Evolutionary conservation across 1,284 basidiomycete species (phyloP).

Genomic region (Xerocomus minutiporus): DNA sequence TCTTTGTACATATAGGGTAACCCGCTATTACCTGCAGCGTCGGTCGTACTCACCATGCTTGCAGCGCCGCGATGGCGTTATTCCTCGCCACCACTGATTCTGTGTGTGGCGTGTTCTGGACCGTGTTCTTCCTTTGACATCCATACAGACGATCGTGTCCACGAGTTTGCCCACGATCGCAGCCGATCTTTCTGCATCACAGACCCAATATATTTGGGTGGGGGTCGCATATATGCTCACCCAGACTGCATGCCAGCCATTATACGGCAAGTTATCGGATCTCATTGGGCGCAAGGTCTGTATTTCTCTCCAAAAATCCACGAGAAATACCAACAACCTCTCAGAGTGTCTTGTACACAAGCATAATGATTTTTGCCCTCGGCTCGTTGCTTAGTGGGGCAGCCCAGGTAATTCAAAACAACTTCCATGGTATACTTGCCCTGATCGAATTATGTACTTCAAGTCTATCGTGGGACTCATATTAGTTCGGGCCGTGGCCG

Average conservation of each 20-base stretch:
- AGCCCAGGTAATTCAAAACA: constrained; percentile 46
- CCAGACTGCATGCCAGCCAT: constrained; percentile 75
- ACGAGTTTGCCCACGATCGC: constrained; percentile 75
- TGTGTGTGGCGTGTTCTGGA: constrained; percentile 41
- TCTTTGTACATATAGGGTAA: constrained; percentile 56
- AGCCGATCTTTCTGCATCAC: constrained; percentile 57
- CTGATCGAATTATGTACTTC: constrained; percentile 15
- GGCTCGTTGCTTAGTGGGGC: constrained; percentile 70
- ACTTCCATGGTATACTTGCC: constrained; percentile 10
- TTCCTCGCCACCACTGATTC: constrained; percentile 81
- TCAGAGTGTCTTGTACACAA: constrained; percentile 61
- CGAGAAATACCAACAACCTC: constrained; percentile 5
- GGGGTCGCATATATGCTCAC: constrained; percentile 77
- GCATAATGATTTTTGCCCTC: constrained; percentile 64
- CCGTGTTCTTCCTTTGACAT: constrained; percentile 16
- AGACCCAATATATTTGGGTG: constrained; percentile 77
- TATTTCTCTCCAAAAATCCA: constrained; percentile 4
- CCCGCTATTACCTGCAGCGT: constrained; percentile 6
- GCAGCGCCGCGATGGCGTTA: constrained; percentile 65
- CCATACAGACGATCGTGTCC: constrained; percentile 69
- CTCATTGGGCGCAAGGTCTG: constrained; percentile 69
- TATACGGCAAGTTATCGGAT: constrained; percentile 75
- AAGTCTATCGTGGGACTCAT: constrained; percentile 62
- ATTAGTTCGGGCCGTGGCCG: constrained; percentile 54
- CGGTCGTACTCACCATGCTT: constrained; percentile 10